Evolutionary conservation across 108 stramenopile genomes (phyloP).

Genomic region (Pseudonitzschia delicatissima): DNA sequence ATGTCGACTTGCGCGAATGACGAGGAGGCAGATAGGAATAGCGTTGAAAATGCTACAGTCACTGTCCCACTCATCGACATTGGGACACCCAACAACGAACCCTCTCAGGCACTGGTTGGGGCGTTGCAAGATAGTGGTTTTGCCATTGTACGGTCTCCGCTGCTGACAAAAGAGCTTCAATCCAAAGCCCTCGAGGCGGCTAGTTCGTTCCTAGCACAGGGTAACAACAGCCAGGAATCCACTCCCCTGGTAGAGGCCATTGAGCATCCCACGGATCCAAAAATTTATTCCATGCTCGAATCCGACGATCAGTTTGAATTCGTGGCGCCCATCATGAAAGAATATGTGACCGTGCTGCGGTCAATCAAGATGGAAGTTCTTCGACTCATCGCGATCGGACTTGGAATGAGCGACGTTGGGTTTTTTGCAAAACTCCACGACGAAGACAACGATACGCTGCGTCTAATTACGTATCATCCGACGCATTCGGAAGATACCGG

Average conservation of each 20-base stretch:
- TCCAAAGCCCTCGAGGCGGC: slow-evolving; percentile 45
- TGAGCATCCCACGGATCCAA: slow-evolving; percentile 66
- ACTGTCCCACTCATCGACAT: background rate
- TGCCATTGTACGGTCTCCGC: slow-evolving; percentile 40
- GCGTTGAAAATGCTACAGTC: background rate
- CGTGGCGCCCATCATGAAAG: background rate
- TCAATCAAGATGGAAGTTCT: slow-evolving; percentile 42
- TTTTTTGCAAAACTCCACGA: slow-evolving; percentile 49
- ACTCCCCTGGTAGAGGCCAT: slow-evolving; percentile 34
- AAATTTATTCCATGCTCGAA: slow-evolving; percentile 56
- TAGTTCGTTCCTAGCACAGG: slow-evolving; percentile 17
- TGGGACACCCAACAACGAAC: background rate
- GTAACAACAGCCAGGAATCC: background rate
- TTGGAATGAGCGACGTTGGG: slow-evolving; percentile 34
- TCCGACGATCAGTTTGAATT: slow-evolving; percentile 1
- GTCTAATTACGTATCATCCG: slow-evolving; percentile 50
- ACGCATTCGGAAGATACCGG: slow-evolving; percentile 14
- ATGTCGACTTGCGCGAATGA: background rate
- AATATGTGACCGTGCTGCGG: slow-evolving; percentile 47
- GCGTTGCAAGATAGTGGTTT: slow-evolving; percentile 63
- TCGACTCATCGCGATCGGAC: slow-evolving; percentile 47
- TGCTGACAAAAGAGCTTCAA: slow-evolving; percentile 44
- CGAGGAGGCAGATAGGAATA: background rate
- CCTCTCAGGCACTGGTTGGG: slow-evolving; percentile 6
- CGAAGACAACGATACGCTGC: slow-evolving; percentile 46